These are phyloP conservation scores for Neofusicoccum kwambonambiense DNA, from an alignment of 2,329 filamentous ascomycete genomes.

Conservation along the genomic window DNA sequence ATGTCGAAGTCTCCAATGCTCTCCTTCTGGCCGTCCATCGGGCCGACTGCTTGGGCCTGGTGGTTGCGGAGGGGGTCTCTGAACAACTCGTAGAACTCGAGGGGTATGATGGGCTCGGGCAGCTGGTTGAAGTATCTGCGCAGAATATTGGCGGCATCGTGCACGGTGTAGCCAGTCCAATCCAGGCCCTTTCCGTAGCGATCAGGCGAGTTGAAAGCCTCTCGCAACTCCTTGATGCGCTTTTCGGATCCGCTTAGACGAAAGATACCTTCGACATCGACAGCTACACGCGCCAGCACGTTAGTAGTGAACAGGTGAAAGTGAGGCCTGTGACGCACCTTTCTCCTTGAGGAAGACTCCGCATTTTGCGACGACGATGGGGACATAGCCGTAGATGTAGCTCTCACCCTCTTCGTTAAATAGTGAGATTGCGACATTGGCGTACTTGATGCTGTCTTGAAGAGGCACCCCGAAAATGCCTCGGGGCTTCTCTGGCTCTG, in stretches of 20 bases:
- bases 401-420: constrained; percentile 89
- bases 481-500: constrained; percentile 47
- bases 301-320: constrained; percentile 26
- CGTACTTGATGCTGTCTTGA: constrained; percentile 92
- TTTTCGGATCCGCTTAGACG: constrained; percentile 94
- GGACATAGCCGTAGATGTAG: constrained; percentile 98
- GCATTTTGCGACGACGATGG: constrained; percentile 97
- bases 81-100: constrained; percentile 90
- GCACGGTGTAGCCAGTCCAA: constrained; percentile 96
- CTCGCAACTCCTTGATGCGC: constrained; percentile 94
- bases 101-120: constrained; percentile 91
- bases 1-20: constrained; percentile 73
- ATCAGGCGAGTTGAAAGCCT: constrained; percentile 88
- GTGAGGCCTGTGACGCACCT: constrained; percentile 57
- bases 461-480: constrained; percentile 95
- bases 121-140: constrained; percentile 94
- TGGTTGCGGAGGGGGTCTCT: constrained; percentile 74
- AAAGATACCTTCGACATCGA: constrained; percentile 93
- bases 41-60: constrained; percentile 68
- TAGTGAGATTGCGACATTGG: constrained; percentile 95
- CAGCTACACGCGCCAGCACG: constrained; percentile 58
- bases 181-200: constrained; percentile 94
- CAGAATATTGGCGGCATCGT: constrained; percentile 95
- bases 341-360: constrained; percentile 97
- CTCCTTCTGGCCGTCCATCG: constrained; percentile 63